phyloP scores from a whole-genome alignment of 306 rosid genomes.

The Vachellia pachyceras region DNA sequence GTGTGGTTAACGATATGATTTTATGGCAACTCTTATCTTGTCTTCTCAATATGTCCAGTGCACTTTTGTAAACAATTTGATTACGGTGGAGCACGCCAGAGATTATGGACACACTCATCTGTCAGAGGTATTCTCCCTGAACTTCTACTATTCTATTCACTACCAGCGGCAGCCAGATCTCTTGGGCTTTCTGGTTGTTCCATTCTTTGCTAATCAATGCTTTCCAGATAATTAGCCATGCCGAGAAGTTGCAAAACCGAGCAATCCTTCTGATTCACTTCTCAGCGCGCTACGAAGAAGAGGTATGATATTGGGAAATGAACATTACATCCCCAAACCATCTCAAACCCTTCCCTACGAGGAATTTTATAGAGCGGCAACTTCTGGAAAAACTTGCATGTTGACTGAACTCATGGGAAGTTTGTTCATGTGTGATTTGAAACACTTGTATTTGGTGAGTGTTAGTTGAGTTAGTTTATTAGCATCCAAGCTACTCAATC shows the following conservation, averaged over 20 bases:
- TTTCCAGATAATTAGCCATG: constrained; percentile 70
- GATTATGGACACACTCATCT: constrained; percentile 92
- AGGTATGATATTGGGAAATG: constrained; percentile 54
- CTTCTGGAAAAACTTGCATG: constrained; percentile 18
- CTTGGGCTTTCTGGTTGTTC: constrained; percentile 2
- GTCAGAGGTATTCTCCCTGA: constrained; percentile 61
- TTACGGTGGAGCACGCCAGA: constrained; percentile 79
- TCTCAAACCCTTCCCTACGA: constrained; percentile 11
- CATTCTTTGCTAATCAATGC: constrained; percentile 16
- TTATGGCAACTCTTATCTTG: neutral
- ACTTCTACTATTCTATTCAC: too few relatives aligned
- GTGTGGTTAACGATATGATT: constrained; percentile 22
- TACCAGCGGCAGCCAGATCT: neutral
- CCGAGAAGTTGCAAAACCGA: constrained; percentile 72
- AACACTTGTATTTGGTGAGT: constrained; percentile 2
- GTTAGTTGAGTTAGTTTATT: constrained; percentile 8
- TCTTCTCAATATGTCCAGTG: constrained; percentile 50
- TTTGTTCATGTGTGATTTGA: constrained; percentile 18
- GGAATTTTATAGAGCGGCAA: neutral
- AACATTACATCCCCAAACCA: neutral
- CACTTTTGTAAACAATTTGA: constrained; percentile 74
- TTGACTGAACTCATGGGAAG: neutral
- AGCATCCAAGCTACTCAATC: constrained; percentile 6
- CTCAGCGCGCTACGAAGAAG: constrained; percentile 73
- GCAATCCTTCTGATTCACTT: constrained; percentile 92